These are phyloP conservation scores for Solanum tarijense DNA, from an alignment of 257 asterid species.

Conservation along the genomic window DNA sequence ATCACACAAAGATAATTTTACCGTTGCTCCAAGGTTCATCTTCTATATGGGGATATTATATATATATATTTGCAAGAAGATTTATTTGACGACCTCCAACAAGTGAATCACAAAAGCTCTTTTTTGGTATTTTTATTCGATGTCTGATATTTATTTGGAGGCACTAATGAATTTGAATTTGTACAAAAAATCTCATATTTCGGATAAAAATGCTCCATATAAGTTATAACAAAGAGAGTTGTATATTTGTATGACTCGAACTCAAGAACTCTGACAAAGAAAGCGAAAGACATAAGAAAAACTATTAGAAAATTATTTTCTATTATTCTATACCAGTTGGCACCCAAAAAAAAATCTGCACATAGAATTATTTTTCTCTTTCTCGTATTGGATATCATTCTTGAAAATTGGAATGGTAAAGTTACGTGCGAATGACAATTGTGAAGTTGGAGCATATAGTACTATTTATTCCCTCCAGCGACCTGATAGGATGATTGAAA, in stretches of 20 bases:
- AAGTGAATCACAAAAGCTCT: neutral
- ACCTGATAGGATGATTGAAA: too few species aligned
- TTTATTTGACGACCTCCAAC: neutral
- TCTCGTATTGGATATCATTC: neutral
- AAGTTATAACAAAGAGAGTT: neutral
- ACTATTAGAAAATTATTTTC: too few species aligned
- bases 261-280: neutral
- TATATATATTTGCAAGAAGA: neutral
- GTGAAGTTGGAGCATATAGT: neutral
- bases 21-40: rapidly evolving
- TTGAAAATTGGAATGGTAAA: neutral
- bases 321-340: too few species aligned
- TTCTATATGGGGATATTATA: neutral
- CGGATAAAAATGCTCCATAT: neutral
- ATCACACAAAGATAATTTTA: neutral
- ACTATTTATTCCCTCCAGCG: neutral
- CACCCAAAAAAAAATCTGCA: too few species aligned
- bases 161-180: neutral
- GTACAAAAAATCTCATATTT: neutral
- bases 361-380: neutral
- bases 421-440: neutral
- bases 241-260: neutral
- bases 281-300: too few species aligned
- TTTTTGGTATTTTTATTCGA: neutral
- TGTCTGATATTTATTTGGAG: neutral